A percentile compares a stretch with the other conserved stretches of the same genome.
Conservation (phyloP, 139 green algal genomes). For the Dunaliella primolecta region DNA sequence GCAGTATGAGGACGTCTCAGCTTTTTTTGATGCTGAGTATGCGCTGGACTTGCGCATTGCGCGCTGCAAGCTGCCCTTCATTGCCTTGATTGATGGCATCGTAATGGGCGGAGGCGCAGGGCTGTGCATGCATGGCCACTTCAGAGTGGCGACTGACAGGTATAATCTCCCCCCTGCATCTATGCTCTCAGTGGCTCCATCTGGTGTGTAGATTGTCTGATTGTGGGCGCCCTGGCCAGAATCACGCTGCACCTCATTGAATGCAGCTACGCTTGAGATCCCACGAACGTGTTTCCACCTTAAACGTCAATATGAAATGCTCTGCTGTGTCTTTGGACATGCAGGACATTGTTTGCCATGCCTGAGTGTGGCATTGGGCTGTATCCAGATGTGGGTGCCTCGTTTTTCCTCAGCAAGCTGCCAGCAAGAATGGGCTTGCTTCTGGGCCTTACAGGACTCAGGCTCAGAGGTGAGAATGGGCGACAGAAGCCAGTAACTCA, state of each 20-base stretch:
- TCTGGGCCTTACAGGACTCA: constrained; percentile 76
- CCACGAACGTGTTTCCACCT: too few relatives aligned
- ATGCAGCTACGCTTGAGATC: too few relatives aligned
- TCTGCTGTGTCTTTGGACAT: too few relatives aligned
- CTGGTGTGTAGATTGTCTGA: not conserved
- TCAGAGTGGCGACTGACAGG: constrained; percentile 86
- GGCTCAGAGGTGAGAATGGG: constrained; percentile 62
- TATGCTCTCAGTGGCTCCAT: not conserved
- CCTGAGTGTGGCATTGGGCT: constrained; percentile 94
- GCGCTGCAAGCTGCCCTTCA: constrained; percentile 60
- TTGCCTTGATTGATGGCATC: constrained; percentile 89
- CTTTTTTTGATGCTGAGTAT: constrained; percentile 64
- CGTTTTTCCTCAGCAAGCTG: constrained; percentile 75
- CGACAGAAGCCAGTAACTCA: too few relatives aligned
- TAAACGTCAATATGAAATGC: too few relatives aligned
- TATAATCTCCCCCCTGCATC: constrained; percentile 20
- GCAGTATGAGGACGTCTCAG: constrained; percentile 12
- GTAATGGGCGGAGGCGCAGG: constrained; percentile 90
- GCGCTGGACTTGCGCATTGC: constrained; percentile 46
- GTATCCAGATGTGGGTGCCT: constrained; percentile 91
- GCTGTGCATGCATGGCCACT: constrained; percentile 80
- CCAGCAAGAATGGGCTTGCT: constrained; percentile 66
- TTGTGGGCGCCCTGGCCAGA: not conserved
- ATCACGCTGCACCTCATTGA: too few relatives aligned
- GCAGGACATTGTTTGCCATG: constrained; percentile 93